Conservation (phyloP, 805 yeast genomes). For the Wickerhamomyces bovis region DNA sequence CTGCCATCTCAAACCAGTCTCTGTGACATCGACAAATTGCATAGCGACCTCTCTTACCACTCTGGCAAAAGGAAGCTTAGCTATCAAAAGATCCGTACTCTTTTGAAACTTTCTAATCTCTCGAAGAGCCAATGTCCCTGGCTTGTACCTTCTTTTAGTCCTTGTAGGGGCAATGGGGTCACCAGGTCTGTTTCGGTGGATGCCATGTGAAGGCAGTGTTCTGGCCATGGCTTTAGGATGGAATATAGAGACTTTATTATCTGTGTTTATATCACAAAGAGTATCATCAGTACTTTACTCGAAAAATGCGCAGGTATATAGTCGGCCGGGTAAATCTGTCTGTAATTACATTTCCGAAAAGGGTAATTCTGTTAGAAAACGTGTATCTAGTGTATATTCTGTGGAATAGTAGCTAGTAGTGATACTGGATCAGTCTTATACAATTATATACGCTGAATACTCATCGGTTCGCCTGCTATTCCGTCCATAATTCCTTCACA, state of each 20-base stretch:
- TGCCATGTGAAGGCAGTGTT: background rate
- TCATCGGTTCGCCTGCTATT: too few relatives aligned
- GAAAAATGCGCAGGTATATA: background rate
- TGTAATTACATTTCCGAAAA: conserved; percentile 4
- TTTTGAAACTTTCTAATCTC: conserved; percentile 67
- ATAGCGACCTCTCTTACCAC: conserved; percentile 70
- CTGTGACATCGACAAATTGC: conserved; percentile 42
- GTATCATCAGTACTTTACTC: background rate
- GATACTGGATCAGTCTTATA: too few relatives aligned
- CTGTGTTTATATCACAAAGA: background rate
- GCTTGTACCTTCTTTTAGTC: conserved; percentile 42
- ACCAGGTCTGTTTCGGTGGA: conserved; percentile 44
- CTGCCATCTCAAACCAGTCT: conserved; percentile 69
- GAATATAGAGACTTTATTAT: background rate
- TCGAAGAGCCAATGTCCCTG: conserved; percentile 60
- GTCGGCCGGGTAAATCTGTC: conserved; percentile 1
- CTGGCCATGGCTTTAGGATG: background rate
- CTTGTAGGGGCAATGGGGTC: conserved; percentile 36
- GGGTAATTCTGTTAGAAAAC: conserved; percentile 1
- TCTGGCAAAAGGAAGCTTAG: conserved; percentile 75
- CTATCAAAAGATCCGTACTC: conserved; percentile 57
- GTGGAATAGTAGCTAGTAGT: background rate
- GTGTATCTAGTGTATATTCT: background rate
- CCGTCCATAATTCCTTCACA: too few relatives aligned
- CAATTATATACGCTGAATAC: too few relatives aligned